Evolutionary conservation across 2,329 filamentous ascomycete species (phyloP), one percentile per base, ranked within the genome.

Genomic region (Thyridium curvatum): DNA sequence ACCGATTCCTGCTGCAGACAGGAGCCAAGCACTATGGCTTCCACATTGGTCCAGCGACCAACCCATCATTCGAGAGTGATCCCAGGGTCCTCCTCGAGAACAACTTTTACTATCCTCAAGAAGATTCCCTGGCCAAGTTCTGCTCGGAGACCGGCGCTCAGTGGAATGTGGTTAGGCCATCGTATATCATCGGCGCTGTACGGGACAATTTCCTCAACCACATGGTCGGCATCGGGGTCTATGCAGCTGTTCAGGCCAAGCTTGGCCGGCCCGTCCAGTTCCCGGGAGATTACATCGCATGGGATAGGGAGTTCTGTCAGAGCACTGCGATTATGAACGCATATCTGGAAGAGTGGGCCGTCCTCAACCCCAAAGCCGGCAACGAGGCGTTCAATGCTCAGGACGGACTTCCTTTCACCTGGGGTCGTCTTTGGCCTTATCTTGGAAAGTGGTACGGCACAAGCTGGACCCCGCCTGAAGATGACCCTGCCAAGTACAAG

Each of bases 81-180:
- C 61, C 65, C 4, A 59, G 69, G 10, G 53, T 67, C 4, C 48
- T 50, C 6, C 55, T 70, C 0, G 65, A 68, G 41, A 62, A 65
- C 2, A 75, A 76, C 52, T 76, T 77, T 53, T 77, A 76, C 59
- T 76, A 74, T 45, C 52, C 60, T 0, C 71, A 77, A 54, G 71
- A 76, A 55, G 70, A 76, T 43, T 52, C 56, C 4, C 59, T 77
- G 2, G 59, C 51, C 36, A 48, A 55, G 1, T 75, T 61, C 47
- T 70, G 68, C 50, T 46, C 54, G 2, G 50, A 65, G 14, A 37
- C 38, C 12, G 50, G 46, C 10, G 56, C 61, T 8, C 43, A 44
- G 16, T 76, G 66, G 66, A 73, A 66, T 43, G 54, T 73, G 13
- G 62, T 63, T 18, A 65, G 66, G 41, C 72, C 72, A 0, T 62